These are phyloP conservation scores for Pythium aquatile DNA, from an alignment of 352 stramenopile genomes.

Conservation along the genomic window DNA sequence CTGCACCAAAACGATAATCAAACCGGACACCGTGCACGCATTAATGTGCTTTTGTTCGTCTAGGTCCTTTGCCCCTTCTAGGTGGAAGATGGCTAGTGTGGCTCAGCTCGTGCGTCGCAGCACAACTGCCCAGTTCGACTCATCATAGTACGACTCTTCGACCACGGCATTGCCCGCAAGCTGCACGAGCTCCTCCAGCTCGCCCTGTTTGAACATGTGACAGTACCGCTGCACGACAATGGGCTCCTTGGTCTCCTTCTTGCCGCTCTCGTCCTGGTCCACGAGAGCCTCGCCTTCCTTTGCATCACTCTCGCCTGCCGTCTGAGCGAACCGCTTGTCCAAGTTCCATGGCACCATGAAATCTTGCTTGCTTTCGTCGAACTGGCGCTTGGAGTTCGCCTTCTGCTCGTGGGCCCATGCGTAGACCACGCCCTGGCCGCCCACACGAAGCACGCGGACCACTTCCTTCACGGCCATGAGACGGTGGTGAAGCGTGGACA, in stretches of 20 bases:
- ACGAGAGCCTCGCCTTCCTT: slow-evolving; percentile 5
- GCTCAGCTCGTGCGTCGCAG: slow-evolving; percentile 53
- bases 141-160: slow-evolving; percentile 82
- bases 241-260: slow-evolving; percentile 19
- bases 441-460: slow-evolving; percentile 68
- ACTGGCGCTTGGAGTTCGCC: slow-evolving; percentile 69
- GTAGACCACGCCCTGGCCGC: slow-evolving; percentile 75
- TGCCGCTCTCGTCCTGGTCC: slow-evolving; percentile 10
- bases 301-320: neutral
- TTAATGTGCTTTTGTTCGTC: neutral
- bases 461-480: slow-evolving; percentile 75
- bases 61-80: neutral
- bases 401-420: slow-evolving; percentile 87
- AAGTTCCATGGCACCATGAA: slow-evolving; percentile 90
- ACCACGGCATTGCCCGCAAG: slow-evolving; percentile 60
- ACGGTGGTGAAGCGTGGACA: slow-evolving; percentile 71
- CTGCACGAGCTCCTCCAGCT: slow-evolving; percentile 65
- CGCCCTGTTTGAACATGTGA: slow-evolving; percentile 88
- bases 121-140: slow-evolving; percentile 86
- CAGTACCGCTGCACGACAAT: slow-evolving; percentile 85
- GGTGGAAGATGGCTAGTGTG: neutral
- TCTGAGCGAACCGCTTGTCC: slow-evolving; percentile 52
- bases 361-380: slow-evolving; percentile 67
- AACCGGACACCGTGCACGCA: neutral
- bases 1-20: neutral